These are phyloP conservation scores for Rhinocladiella similis DNA, from an alignment of 2,329 filamentous ascomycete genomes.

Conservation along the genomic window DNA sequence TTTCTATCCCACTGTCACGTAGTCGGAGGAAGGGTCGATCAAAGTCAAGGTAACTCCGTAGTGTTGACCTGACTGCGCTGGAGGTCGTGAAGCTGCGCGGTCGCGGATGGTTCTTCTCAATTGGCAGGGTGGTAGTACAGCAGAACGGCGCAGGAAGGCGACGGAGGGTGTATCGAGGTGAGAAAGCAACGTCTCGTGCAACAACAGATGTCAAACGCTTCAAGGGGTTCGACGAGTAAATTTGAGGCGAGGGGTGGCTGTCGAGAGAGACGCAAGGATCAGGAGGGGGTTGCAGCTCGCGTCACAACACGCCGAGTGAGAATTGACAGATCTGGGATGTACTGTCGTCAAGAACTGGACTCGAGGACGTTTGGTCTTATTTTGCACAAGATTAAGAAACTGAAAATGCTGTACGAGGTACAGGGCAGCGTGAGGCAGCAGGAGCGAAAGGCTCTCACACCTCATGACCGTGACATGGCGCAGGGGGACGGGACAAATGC, in stretches of 20 bases:
- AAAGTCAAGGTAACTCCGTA: no score
- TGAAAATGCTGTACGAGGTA: not conserved
- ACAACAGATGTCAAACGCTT: constrained; percentile 12
- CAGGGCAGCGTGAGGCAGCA: no score
- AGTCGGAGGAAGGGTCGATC: not conserved
- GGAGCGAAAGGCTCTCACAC: no score
- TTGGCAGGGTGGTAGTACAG: not conserved
- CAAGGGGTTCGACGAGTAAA: constrained; percentile 5
- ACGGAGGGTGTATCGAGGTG: not conserved
- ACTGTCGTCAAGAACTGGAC: no score
- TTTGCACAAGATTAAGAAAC: no score
- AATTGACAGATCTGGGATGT: not conserved
- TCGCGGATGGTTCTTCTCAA: not conserved
- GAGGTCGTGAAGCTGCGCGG: not conserved
- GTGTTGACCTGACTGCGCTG: not conserved
- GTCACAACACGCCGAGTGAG: constrained; percentile 13
- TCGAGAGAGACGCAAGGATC: constrained; percentile 19
- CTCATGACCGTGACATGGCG: no score
- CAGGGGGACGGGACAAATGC: no score
- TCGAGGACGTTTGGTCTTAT: no score
- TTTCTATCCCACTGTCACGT: not conserved
- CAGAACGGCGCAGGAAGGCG: not conserved
- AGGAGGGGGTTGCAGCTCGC: constrained; percentile 19
- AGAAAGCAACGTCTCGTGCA: not conserved
- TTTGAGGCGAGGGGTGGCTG: constrained; percentile 15